phyloP scores from a whole-genome alignment of 768 basidiomycete species.

The Dioszegia crocea region DNA sequence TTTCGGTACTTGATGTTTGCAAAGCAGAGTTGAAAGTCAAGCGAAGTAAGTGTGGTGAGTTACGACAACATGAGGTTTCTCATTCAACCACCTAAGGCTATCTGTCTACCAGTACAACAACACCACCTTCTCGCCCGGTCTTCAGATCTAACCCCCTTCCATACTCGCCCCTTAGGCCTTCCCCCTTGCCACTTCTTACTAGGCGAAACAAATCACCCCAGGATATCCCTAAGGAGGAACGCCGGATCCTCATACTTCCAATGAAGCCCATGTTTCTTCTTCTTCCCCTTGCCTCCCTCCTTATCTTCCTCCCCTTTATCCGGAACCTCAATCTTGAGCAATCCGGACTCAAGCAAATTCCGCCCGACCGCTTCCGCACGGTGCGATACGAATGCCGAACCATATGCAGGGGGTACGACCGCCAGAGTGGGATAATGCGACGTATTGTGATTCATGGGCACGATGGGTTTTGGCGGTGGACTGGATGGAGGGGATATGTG shows the following conservation, averaged over 20 bases:
- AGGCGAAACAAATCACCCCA: no score
- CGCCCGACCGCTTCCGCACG: conserved; percentile 9
- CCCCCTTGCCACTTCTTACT: neutral
- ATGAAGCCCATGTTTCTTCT: conserved; percentile 42
- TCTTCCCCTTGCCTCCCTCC: conserved; percentile 28
- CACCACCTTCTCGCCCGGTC: no score
- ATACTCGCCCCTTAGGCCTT: neutral
- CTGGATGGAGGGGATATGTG: neutral
- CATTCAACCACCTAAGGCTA: no score
- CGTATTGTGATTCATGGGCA: neutral
- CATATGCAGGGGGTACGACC: neutral
- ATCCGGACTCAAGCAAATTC: conserved; percentile 2
- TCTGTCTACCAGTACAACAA: no score
- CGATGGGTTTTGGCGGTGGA: neutral
- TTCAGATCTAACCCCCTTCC: no score
- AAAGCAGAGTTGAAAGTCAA: no score
- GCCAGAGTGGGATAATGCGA: neutral
- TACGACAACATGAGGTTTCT: no score
- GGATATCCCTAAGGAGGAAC: conserved; percentile 37
- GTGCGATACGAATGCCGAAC: neutral
- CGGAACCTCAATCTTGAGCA: conserved; percentile 37
- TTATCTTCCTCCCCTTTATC: conserved; percentile 28
- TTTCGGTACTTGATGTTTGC: no score
- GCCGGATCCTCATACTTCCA: conserved; percentile 48
- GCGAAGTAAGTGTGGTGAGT: no score